phyloP scores from a whole-genome alignment of 345 rosid species.

The Streptanthus diversifolius region DNA sequence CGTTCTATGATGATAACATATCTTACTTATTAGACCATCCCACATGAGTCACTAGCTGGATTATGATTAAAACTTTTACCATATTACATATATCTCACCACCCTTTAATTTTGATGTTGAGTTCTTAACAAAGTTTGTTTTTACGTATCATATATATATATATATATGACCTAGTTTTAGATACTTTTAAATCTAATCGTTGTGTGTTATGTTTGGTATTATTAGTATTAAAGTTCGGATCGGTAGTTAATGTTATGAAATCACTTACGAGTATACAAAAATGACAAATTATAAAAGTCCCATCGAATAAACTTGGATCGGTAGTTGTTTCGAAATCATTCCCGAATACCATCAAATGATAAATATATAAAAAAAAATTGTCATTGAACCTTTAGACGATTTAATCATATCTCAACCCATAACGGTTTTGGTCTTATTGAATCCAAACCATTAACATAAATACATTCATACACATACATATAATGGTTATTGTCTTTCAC shows the following conservation, averaged over 20 bases:
- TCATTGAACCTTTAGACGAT: background rate
- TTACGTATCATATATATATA: background rate
- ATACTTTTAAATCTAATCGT: background rate
- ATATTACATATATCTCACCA: background rate
- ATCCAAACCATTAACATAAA: conserved; percentile 8
- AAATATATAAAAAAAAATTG: background rate
- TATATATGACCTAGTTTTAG: background rate
- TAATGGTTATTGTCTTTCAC: conserved; percentile 3
- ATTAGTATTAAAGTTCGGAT: background rate
- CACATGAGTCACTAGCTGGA: too few species aligned
- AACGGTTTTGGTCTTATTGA: conserved; percentile 21
- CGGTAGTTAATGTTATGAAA: background rate
- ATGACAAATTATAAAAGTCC: too few species aligned
- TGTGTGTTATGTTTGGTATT: background rate
- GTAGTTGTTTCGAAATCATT: too few species aligned
- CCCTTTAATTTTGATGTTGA: background rate
- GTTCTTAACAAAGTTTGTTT: background rate
- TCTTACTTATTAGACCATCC: background rate
- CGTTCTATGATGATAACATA: background rate
- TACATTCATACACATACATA: background rate
- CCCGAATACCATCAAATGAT: too few species aligned
- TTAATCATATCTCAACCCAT: background rate
- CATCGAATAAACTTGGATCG: too few species aligned
- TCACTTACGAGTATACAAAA: too few species aligned
- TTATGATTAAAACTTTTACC: background rate